Evolutionary conservation across 148 eudicot species (phyloP).

Genomic region (Bassia scoparia): DNA sequence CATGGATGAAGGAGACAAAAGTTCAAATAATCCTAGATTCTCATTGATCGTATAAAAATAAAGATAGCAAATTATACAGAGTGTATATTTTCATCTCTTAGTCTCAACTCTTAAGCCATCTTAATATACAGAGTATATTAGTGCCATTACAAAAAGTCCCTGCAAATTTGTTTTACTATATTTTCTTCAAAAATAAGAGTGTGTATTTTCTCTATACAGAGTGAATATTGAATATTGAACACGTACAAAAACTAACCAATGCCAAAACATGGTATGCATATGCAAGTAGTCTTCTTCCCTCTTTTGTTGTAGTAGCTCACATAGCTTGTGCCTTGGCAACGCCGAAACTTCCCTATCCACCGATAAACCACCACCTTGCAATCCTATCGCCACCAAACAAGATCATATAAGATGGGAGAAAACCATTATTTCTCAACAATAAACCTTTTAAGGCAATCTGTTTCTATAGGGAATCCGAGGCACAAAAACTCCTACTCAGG

Average conservation of each 20-base stretch:
- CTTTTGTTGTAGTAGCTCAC: slow-evolving; percentile 74
- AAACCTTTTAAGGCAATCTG: neutral
- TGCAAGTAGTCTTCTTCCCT: slow-evolving; percentile 79
- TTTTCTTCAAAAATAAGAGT: neutral
- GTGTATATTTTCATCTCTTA: neutral
- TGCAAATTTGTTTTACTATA: neutral
- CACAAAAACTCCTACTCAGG: slow-evolving; percentile 8
- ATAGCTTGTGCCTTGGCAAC: slow-evolving; percentile 87
- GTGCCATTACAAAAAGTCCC: neutral
- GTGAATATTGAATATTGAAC: neutral
- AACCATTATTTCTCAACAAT: neutral
- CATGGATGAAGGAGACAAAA: too few species aligned
- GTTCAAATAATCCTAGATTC: too few species aligned
- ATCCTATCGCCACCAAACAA: slow-evolving; percentile 51
- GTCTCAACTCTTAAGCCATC: neutral
- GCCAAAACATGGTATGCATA: slow-evolving; percentile 92
- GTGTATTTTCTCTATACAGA: neutral
- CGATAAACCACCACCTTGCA: slow-evolving; percentile 76
- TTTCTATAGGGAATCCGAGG: neutral
- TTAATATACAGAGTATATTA: neutral
- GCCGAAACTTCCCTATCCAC: slow-evolving; percentile 98
- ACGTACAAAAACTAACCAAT: slow-evolving; percentile 48
- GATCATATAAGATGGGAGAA: neutral
- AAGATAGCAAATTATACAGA: too few species aligned
- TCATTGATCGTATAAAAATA: too few species aligned